Evolutionary conservation across 1,284 basidiomycete genomes (phyloP).

Genomic region (Moniliella sp.): DNA sequence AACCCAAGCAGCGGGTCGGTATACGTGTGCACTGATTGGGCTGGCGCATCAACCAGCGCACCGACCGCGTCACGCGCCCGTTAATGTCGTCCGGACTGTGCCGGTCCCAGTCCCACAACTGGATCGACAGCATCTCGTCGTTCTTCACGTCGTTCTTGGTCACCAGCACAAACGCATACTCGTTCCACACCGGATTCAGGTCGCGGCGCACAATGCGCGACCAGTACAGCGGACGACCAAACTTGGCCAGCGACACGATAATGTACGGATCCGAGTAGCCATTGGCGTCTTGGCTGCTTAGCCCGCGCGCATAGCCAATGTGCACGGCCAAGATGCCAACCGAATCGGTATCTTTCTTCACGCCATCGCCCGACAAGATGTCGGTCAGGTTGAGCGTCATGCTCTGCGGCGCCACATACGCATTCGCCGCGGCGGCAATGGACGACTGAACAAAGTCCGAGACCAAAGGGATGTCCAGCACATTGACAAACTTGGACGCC

Average conservation of each 20-base stretch:
- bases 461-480: constrained; percentile 60
- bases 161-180: constrained; percentile 49
- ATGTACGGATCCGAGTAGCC: constrained; percentile 45
- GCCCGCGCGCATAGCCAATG: constrained; percentile 36
- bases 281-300: constrained; percentile 47
- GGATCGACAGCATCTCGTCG: constrained; percentile 23
- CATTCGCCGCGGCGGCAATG: constrained; percentile 44
- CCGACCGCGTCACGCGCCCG: constrained; percentile 42
- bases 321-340: constrained; percentile 25
- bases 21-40: constrained; percentile 43
- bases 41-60: constrained; percentile 24
- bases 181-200: constrained; percentile 45
- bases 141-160: constrained; percentile 40
- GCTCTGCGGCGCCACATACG: constrained; percentile 29
- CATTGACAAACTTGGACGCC: constrained; percentile 46
- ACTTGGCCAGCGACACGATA: constrained; percentile 39
- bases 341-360: constrained; percentile 34
- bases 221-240: constrained; percentile 12
- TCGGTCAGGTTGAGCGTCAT: constrained; percentile 45
- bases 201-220: constrained; percentile 13
- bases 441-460: constrained; percentile 53
- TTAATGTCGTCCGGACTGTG: constrained; percentile 43
- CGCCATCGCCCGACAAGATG: constrained; percentile 32
- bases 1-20: constrained; percentile 45
- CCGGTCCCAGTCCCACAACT: constrained; percentile 52